phyloP scores from a whole-genome alignment of 805 yeast genomes.

The Yueomyces sinensis region DNA sequence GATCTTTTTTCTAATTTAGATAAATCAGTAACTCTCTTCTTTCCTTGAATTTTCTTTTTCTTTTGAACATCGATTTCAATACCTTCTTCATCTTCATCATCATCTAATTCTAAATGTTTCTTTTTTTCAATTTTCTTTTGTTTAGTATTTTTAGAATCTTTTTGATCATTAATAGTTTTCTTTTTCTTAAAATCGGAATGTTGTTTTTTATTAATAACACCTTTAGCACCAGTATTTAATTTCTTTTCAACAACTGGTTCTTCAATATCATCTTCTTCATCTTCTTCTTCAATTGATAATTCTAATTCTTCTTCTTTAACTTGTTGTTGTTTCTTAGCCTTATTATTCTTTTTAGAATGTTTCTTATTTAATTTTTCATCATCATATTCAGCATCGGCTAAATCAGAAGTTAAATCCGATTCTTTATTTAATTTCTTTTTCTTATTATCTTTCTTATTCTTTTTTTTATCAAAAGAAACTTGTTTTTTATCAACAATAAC shows the following conservation, averaged over 20 bases:
- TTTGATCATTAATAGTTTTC: background rate
- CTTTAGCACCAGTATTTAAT: background rate
- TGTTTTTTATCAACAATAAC: too few species aligned
- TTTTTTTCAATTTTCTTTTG: background rate
- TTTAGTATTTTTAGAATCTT: background rate
- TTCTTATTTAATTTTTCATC: too few species aligned
- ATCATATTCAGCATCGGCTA: background rate
- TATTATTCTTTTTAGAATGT: background rate
- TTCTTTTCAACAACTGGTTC: too few species aligned
- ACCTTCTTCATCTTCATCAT: too few species aligned
- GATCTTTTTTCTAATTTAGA: background rate
- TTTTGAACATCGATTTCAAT: too few species aligned
- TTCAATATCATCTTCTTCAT: background rate
- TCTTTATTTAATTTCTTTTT: background rate
- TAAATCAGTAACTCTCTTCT: background rate
- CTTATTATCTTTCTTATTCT: background rate
- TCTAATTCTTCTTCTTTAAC: background rate
- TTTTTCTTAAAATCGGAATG: too few species aligned
- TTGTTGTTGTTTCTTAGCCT: background rate
- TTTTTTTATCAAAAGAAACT: too few species aligned
- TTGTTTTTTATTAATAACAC: background rate
- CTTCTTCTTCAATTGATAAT: background rate
- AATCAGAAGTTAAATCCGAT: background rate
- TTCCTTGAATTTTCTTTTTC: background rate
- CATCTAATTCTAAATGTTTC: background rate